Percentiles rank a stretch among this genome's conserved stretches.
Conservation (phyloP, 768 basidiomycete genomes). For the Ephemerocybe angulata region DNA sequence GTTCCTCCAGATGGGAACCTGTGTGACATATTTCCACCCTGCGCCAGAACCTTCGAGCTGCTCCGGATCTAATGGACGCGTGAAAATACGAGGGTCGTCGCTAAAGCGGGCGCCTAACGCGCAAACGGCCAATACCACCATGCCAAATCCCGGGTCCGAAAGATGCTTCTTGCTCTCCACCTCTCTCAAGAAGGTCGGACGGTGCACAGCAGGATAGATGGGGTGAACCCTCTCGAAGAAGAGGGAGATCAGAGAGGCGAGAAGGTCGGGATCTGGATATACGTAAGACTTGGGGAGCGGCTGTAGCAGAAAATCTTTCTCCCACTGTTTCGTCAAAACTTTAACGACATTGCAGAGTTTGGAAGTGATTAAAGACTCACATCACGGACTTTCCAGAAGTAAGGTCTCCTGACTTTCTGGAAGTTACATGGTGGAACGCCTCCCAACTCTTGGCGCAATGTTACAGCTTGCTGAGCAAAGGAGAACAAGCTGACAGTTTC, state of each 20-base stretch:
- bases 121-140: conserved; percentile 59
- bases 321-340: conserved; percentile 32
- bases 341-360: neutral
- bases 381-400: conserved; percentile 28
- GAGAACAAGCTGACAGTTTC: conserved; percentile 36
- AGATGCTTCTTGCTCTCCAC: conserved; percentile 46
- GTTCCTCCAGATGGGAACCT: conserved; percentile 60
- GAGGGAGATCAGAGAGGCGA: conserved; percentile 44
- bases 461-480: conserved; percentile 36
- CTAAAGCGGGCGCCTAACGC: conserved; percentile 59
- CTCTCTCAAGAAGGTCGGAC: conserved; percentile 55
- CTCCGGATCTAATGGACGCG: conserved; percentile 21
- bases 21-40: conserved; percentile 60
- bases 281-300: conserved; percentile 26
- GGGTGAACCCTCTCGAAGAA: conserved; percentile 57
- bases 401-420: conserved; percentile 15
- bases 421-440: neutral
- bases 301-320: conserved; percentile 21
- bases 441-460: neutral
- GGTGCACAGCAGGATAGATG: conserved; percentile 61
- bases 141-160: conserved; percentile 47
- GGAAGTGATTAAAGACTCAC: conserved; percentile 15
- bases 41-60: conserved; percentile 37
- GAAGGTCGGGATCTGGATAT: conserved; percentile 50
- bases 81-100: conserved; percentile 42